Conservation (phyloP, 2,329 filamentous ascomycete species). For the Phyllosticta citriasiana region DNA sequence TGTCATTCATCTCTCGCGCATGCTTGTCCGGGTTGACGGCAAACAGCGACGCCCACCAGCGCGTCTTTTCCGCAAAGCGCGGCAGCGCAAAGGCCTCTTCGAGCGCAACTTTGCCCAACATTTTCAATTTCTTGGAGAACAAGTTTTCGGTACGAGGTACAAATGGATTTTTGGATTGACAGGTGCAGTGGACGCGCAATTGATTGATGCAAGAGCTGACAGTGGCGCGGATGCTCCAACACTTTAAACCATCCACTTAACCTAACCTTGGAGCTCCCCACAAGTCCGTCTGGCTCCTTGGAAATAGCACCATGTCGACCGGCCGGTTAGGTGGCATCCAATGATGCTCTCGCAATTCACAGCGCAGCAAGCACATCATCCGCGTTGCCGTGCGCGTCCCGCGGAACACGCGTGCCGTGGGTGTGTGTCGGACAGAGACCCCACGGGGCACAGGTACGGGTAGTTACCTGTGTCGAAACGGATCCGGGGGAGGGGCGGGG, state of each 20-base stretch:
- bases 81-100: constrained; percentile 55
- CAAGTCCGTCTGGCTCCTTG: neutral
- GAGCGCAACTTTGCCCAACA: constrained; percentile 52
- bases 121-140: constrained; percentile 20
- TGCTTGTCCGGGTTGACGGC: constrained; percentile 50
- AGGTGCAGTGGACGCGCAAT: neutral
- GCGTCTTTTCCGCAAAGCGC: constrained; percentile 47
- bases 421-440: neutral
- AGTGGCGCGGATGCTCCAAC: neutral
- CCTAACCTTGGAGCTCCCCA: neutral
- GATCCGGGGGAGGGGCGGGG: neutral
- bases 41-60: constrained; percentile 53
- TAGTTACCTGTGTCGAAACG: too few species aligned
- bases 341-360: neutral
- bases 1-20: constrained; percentile 44
- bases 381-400: neutral
- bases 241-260: neutral
- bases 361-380: neutral
- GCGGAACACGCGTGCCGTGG: neutral
- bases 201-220: neutral
- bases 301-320: neutral
- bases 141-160: neutral
- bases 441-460: too few species aligned
- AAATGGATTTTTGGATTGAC: neutral
- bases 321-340: neutral